Conservation (phyloP, 2,329 filamentous ascomycete species). For the Xylaria multiplex region DNA sequence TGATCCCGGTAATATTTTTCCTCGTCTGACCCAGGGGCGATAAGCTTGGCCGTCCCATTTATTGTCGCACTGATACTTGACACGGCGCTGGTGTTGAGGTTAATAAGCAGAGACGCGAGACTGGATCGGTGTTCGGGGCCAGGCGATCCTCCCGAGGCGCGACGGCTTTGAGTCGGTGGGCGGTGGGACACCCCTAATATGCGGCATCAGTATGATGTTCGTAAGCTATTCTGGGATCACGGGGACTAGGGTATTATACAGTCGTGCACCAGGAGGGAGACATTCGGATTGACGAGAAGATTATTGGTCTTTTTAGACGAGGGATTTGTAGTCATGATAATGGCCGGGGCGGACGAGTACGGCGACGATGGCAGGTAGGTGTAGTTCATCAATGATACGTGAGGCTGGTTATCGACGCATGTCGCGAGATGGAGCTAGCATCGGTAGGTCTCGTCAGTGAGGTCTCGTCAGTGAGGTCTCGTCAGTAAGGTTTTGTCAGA, state of each 20-base stretch:
- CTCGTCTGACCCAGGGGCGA: conserved; percentile 78
- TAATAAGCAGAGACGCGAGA: conserved; percentile 84
- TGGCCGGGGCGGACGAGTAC: conserved; percentile 76
- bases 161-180: conserved; percentile 75
- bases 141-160: conserved; percentile 70
- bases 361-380: conserved; percentile 89
- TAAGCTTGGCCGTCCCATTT: conserved; percentile 82
- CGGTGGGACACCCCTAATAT: conserved; percentile 83
- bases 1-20: conserved; percentile 84
- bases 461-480: conserved; percentile 34
- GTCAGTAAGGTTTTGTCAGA: conserved; percentile 37
- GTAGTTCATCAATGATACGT: conserved; percentile 99
- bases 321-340: conserved; percentile 92
- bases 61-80: conserved; percentile 93
- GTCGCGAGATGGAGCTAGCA: conserved; percentile 92
- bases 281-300: conserved; percentile 82
- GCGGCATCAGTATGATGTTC: conserved; percentile 11
- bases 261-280: conserved; percentile 96
- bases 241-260: conserved; percentile 58
- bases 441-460: conserved; percentile 25
- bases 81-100: conserved; percentile 89
- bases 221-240: background rate
- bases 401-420: conserved; percentile 81
- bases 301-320: conserved; percentile 84
- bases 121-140: conserved; percentile 74